Conservation (phyloP, 495 filamentous ascomycete species). For the Bombardia bombarda region DNA sequence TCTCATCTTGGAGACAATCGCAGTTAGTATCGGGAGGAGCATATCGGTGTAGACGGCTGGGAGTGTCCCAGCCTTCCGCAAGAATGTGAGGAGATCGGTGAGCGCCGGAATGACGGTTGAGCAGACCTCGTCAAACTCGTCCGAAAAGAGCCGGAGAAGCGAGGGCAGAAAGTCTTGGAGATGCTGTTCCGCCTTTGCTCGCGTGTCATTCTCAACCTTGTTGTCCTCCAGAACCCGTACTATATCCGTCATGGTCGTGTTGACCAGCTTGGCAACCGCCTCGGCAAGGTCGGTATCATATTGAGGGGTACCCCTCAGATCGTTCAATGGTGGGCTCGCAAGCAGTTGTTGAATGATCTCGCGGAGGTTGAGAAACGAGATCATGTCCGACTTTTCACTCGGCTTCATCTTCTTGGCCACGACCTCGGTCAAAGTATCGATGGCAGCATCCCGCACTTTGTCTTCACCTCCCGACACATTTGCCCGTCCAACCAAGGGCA, state of each 20-base stretch:
- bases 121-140: slow-evolving; percentile 97
- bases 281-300: slow-evolving; percentile 96
- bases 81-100: slow-evolving; percentile 79
- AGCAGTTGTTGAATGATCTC: slow-evolving; percentile 76
- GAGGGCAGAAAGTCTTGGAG: slow-evolving; percentile 75
- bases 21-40: slow-evolving; percentile 78
- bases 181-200: slow-evolving; percentile 60
- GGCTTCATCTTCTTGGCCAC: slow-evolving; percentile 96
- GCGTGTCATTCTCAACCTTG: slow-evolving; percentile 43
- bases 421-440: slow-evolving; percentile 90
- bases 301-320: slow-evolving; percentile 65
- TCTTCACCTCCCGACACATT: slow-evolving; percentile 46
- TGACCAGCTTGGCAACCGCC: slow-evolving; percentile 91
- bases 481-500: slow-evolving; percentile 65
- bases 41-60: slow-evolving; percentile 64
- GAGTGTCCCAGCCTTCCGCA: slow-evolving; percentile 66
- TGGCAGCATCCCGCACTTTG: slow-evolving; percentile 73
- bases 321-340: slow-evolving; percentile 66
- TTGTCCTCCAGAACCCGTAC: slow-evolving; percentile 61
- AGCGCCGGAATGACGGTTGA: slow-evolving; percentile 87
- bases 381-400: slow-evolving; percentile 86
- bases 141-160: slow-evolving; percentile 85
- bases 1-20: slow-evolving; percentile 89
- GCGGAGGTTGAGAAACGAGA: slow-evolving; percentile 77
- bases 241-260: slow-evolving; percentile 77